Percentiles rank a stretch among this genome's conserved stretches.
Evolutionary conservation across 441 rosid genomes (phyloP).

Genomic region (Omphalea diandra): DNA sequence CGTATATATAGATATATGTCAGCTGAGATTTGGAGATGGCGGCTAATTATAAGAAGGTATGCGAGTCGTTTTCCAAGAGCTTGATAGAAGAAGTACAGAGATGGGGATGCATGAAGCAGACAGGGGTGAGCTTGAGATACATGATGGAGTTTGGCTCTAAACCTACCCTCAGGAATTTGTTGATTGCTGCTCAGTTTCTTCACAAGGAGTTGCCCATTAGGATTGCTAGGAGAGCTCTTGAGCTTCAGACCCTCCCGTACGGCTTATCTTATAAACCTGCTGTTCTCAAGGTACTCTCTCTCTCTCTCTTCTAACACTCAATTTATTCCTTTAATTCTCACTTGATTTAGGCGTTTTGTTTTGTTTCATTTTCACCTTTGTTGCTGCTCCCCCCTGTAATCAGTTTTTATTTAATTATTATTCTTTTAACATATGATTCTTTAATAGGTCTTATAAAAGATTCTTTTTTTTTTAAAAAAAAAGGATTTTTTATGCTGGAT

Average conservation of each 20-base stretch:
- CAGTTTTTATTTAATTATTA: too few species aligned
- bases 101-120: slow-evolving; percentile 94
- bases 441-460: too few species aligned
- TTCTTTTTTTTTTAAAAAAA: too few species aligned
- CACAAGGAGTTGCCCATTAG: slow-evolving; percentile 88
- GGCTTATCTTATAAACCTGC: slow-evolving; percentile 84
- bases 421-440: not conserved
- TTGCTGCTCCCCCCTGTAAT: too few species aligned
- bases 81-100: slow-evolving; percentile 66
- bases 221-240: slow-evolving; percentile 77
- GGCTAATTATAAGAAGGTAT: slow-evolving; percentile 66
- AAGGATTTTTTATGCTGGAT: not conserved
- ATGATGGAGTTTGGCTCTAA: slow-evolving; percentile 94
- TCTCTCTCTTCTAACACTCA: too few species aligned
- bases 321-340: too few species aligned
- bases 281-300: slow-evolving; percentile 49
- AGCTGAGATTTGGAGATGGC: too few species aligned
- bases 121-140: slow-evolving; percentile 84
- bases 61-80: slow-evolving; percentile 51
- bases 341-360: too few species aligned
- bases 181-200: slow-evolving; percentile 81
- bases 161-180: slow-evolving; percentile 59
- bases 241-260: slow-evolving; percentile 76
- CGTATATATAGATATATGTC: too few species aligned
- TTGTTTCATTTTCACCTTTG: too few species aligned